Percentiles rank a stretch among this genome's conserved stretches.
Evolutionary conservation across 129 eudicot genomes (phyloP).

Genomic region (Flaveria sonorensis): DNA sequence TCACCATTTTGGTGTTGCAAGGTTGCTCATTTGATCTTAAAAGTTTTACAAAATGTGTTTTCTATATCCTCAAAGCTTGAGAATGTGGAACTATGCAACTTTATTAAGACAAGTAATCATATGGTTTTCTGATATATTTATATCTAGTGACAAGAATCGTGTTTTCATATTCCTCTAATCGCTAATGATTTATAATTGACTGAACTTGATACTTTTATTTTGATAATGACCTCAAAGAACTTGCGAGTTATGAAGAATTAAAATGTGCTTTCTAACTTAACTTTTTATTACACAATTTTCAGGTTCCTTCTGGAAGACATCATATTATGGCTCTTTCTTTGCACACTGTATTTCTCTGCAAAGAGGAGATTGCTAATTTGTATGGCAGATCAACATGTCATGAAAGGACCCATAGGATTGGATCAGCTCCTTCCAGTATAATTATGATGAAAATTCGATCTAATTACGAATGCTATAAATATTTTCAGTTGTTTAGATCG

Average conservation of each 20-base stretch:
- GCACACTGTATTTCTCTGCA: conserved; percentile 52
- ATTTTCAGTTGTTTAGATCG: conserved; percentile 42
- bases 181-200: not conserved
- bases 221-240: conserved; percentile 2
- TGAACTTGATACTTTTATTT: not conserved
- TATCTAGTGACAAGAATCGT: not conserved
- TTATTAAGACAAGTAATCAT: not conserved
- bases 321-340: conserved; percentile 57
- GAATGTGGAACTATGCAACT: not conserved
- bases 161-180: conserved; percentile 10
- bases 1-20: conserved; percentile 9
- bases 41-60: not conserved
- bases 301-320: conserved; percentile 37
- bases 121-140: not conserved
- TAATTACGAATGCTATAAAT: conserved; percentile 32
- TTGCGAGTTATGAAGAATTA: not conserved
- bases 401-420: conserved; percentile 41
- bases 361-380: conserved; percentile 44
- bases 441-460: conserved; percentile 45
- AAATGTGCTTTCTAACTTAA: conserved; percentile 18
- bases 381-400: conserved; percentile 30
- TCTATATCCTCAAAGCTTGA: not conserved
- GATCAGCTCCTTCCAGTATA: conserved; percentile 30
- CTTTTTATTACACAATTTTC: not conserved
- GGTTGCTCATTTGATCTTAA: conserved; percentile 17